phyloP scores from a whole-genome alignment of 495 filamentous ascomycete species.

The Letharia columbiana region DNA sequence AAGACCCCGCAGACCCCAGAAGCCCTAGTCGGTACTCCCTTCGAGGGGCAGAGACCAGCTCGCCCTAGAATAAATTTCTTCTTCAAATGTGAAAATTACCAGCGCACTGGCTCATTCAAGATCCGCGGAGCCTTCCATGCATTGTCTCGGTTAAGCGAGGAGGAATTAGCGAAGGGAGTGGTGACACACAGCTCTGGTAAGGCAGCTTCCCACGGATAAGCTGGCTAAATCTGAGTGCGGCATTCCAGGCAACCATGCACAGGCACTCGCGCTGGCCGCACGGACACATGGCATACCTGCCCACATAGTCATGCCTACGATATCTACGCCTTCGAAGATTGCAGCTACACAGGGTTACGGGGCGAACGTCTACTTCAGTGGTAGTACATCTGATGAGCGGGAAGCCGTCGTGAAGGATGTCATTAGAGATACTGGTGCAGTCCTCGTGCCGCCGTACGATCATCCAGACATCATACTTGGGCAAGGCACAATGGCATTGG shows the following conservation, averaged over 20 bases:
- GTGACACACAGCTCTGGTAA: conserved; percentile 85
- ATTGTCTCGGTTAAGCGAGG: conserved; percentile 57
- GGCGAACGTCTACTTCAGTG: conserved; percentile 73
- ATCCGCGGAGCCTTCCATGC: conserved; percentile 86
- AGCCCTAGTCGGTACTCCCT: conserved; percentile 47
- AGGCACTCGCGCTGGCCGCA: conserved; percentile 85
- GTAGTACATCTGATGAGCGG: conserved; percentile 69
- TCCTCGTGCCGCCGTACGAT: conserved; percentile 82
- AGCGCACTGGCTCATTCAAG: conserved; percentile 91
- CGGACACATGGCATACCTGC: conserved; percentile 54
- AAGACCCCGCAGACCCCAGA: conserved; percentile 48
- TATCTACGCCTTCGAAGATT: conserved; percentile 77
- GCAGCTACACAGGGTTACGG: conserved; percentile 68
- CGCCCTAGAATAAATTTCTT: conserved; percentile 63
- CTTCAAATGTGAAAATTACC: conserved; percentile 96
- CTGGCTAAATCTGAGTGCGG: not conserved
- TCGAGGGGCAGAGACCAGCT: conserved; percentile 49
- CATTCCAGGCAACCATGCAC: conserved; percentile 73
- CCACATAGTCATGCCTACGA: conserved; percentile 83
- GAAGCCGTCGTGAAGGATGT: conserved; percentile 66
- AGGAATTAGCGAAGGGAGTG: conserved; percentile 61
- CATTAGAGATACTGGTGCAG: conserved; percentile 58
- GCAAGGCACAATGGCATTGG: conserved; percentile 81
- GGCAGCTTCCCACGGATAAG: not conserved
- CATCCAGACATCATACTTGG: conserved; percentile 85